Base-by-base conservation (phyloP, 257 asterid species). In the Salvia hispanica region DNA sequence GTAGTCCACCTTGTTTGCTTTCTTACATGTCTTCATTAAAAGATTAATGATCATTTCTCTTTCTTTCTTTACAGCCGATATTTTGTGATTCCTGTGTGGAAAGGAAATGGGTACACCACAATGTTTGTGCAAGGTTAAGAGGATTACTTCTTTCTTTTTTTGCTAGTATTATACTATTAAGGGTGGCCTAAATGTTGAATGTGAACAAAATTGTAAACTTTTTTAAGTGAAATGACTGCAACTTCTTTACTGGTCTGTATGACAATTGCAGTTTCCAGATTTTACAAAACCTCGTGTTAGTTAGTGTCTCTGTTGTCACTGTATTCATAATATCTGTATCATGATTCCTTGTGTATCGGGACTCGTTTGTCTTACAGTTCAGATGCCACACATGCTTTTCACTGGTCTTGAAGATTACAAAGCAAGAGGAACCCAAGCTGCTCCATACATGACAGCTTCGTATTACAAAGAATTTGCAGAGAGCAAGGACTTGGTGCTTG, bases 381-480 rank as follows among this genome's bases (percentile, higher is more conserved):
- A 90, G 83, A 89, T 84, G 90, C 97, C 99, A 28, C 88, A 85
- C 86, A 80, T 93, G 69, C 85, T 93, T 62, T 81, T 93, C 75
- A 93, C 96, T n/a, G 99, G 99, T 61, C 97, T 93, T 34, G 97
- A 93, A 78, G 97, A 88, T 71, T 90, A 93, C 67, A 90, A 85
- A 78, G 96, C 97, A 33, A 90, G 95, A 80, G 99, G 99, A 73
- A 88, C 95, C 50, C 96, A 93, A 83, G 96, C 97, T 75, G 77
- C 99, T 58, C 99, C 95, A 14, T 90, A 88, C 89, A 75, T 90
- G 44, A 88, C 95, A 1, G 85, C 90, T 60, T 57, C 95, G 21
- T 81, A 78, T 75, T 93, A 90, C 86, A 88, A 79, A 25, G 96
- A 90, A 72, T 93, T 90, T 74, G 87, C 92, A 50, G 97, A 93